Base-by-base conservation (phyloP, 306 rosid species). In the Castanea mollissima region DNA sequence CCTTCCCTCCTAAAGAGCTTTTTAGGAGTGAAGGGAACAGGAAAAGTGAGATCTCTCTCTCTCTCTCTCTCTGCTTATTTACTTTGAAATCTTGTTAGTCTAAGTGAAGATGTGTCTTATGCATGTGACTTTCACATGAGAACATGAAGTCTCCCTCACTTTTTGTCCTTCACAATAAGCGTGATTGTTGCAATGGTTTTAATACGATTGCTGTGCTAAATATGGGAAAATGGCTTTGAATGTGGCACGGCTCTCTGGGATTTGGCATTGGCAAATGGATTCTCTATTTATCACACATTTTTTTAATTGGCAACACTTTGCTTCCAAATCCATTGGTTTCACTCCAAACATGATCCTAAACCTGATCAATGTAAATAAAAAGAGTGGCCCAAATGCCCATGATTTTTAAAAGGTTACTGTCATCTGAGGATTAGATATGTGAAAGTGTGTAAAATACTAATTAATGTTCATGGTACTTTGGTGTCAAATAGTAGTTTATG, bases 11-110 rank as follows among this genome's bases (percentile, higher is more conserved):
- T 74, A 86, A 85, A 78, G 73, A 73, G 44, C 5, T 41, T 78
- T 64, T 60, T 59, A 86, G 89, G 88, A 90, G 91, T 54, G 84
- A 90, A 85, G 84, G 83, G 88, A 87, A 80, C 3, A 51, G 78
- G 74, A 23, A 69, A 84, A 56, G 71, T 5, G 71, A 58, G 18
- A 25, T 25, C 68, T 20, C 78, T 35, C 59, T 38, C n/a, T n/a
- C n/a, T n/a, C 46, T 41, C 46, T 41, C 46, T 71, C 52, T 38
- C 46, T 58, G 0, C 57, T 68, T 75, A 18, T 62, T 74, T 71
- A 65, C 25, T 72, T 81, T 62, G 72, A 71, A 73, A 80, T 63
- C 29, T 56, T 41, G 80, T 80, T 19, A 1, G 86, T 51, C 72
- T 75, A 29, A 5, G 65, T 69, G 60, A 78, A 83, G 63, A 83